Conservation (phyloP, 2,329 filamentous ascomycete species). For the Grosmannia serpens region DNA sequence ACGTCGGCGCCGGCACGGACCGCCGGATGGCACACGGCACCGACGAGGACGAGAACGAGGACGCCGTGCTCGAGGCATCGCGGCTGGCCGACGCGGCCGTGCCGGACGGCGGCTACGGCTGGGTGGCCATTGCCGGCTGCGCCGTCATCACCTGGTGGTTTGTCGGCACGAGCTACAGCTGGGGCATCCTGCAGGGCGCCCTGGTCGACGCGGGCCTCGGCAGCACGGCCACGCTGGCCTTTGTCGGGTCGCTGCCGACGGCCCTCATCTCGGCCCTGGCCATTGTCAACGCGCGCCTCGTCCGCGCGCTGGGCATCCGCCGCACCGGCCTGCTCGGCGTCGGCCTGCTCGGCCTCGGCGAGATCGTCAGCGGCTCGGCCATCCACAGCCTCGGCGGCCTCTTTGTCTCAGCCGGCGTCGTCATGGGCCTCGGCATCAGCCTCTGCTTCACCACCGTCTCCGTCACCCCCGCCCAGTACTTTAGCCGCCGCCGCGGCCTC, state of each 20-base stretch:
- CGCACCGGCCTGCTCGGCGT: conserved; percentile 36
- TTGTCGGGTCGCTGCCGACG: conserved; percentile 42
- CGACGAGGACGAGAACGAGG: neutral
- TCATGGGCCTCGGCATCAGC: conserved; percentile 17
- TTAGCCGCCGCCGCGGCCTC: conserved; percentile 30
- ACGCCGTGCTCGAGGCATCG: conserved; percentile 7
- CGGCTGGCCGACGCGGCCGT: conserved; percentile 14
- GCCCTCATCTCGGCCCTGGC: conserved; percentile 40
- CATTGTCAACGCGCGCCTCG: conserved; percentile 38
- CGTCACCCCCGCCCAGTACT: conserved; percentile 34
- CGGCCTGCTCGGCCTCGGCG: conserved; percentile 34
- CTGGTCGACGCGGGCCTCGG: conserved; percentile 37
- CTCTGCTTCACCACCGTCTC: conserved; percentile 31
- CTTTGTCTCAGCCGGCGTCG: conserved; percentile 32
- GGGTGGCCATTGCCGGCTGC: conserved; percentile 40
- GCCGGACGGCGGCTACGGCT: conserved; percentile 45
- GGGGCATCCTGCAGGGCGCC: conserved; percentile 49
- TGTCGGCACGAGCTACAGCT: conserved; percentile 43
- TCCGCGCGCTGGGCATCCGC: conserved; percentile 36
- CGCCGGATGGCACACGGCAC: too few relatives aligned
- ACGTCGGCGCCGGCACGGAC: neutral
- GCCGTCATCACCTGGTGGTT: conserved; percentile 43
- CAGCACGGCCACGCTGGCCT: conserved; percentile 41
- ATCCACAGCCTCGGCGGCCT: conserved; percentile 31
- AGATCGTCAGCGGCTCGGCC: conserved; percentile 35